Evolutionary conservation across 495 filamentous ascomycete species (phyloP), one percentile per base, ranked within the genome.

Genomic region (Hypomontagnella monticulosa): DNA sequence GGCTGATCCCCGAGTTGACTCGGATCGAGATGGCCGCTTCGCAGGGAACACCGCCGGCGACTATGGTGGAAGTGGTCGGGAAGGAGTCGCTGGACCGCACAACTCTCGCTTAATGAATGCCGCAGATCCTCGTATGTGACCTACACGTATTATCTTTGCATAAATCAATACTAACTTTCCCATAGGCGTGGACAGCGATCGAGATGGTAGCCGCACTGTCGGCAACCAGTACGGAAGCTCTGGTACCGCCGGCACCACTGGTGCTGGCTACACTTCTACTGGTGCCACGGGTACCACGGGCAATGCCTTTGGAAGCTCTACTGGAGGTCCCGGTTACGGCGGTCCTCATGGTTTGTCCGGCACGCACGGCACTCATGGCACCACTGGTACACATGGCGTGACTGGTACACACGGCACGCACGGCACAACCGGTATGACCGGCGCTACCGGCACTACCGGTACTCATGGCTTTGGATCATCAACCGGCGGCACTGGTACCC

Each of bases 1-100:
- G 69, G 56, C 63, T 68, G 78, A 85, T 46, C 84, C 84, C 14
- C 72, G 80, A 30, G 72, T 83, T 44, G 82, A 83, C 67, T 80
- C 74, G 1, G 79, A 83, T 58, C 75, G 78, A 19, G 75, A 78
- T 52, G 73, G 76, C 43, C 72, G 73, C 12, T 61, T 40, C n/a
- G 49, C 54, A 5, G 71, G 71, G 5, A 73, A 71, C 51, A 66
- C 57, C 1, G 65, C 71, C 12, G 71, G 71, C 4, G 69, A 68
- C 36, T 61, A 64, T 12, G 64, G 64, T 16, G 58, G 59, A 19
- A 63, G 66, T 20, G 66, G 66, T 37, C 66, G 36, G 20, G 65
- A 73, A 52, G 67, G 68, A 16, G 62, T 54, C 43, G 23, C 60
- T 48, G 70, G 73, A 52, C 63, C 67, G 0, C 71, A 72, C 67